These are phyloP conservation scores for Tetrapisispora namnaoensis DNA, from an alignment of 805 yeast species.

Conservation along the genomic window DNA sequence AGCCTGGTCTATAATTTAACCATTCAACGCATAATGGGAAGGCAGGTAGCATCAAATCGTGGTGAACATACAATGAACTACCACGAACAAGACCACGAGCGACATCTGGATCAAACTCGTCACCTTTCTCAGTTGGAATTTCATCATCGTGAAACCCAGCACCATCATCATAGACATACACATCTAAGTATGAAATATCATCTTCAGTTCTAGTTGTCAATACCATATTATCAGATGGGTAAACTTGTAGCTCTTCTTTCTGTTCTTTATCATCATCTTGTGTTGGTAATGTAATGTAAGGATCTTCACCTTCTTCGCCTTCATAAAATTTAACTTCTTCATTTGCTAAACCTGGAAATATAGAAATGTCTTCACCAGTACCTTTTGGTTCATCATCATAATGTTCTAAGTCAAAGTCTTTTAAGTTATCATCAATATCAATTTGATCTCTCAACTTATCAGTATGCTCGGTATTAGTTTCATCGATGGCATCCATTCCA, in stretches of 20 bases:
- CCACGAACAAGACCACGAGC: slow-evolving; percentile 66
- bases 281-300: slow-evolving; percentile 38
- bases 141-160: slow-evolving; percentile 70
- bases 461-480: slow-evolving; percentile 3
- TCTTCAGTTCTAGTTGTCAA: slow-evolving; percentile 94
- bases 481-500: slow-evolving; percentile 21
- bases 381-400: slow-evolving; percentile 53
- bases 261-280: slow-evolving; percentile 60
- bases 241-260: slow-evolving; percentile 72
- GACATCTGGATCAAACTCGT: slow-evolving; percentile 59
- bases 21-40: slow-evolving; percentile 96
- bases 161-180: slow-evolving; percentile 89
- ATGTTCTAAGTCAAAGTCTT: slow-evolving; percentile 78
- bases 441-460: slow-evolving; percentile 38
- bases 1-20: slow-evolving; percentile 67
- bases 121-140: slow-evolving; percentile 55
- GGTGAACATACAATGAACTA: slow-evolving; percentile 80
- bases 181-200: slow-evolving; percentile 84
- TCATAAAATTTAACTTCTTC: slow-evolving; percentile 49
- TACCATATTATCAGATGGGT: slow-evolving; percentile 82
- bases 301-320: slow-evolving; percentile 33
- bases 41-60: slow-evolving; percentile 92
- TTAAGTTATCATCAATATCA: slow-evolving; percentile 73
- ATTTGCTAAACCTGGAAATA: slow-evolving; percentile 63
- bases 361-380: slow-evolving; percentile 50